phyloP scores from a whole-genome alignment of 208 protist genomes.

The Porcisia deanei region DNA sequence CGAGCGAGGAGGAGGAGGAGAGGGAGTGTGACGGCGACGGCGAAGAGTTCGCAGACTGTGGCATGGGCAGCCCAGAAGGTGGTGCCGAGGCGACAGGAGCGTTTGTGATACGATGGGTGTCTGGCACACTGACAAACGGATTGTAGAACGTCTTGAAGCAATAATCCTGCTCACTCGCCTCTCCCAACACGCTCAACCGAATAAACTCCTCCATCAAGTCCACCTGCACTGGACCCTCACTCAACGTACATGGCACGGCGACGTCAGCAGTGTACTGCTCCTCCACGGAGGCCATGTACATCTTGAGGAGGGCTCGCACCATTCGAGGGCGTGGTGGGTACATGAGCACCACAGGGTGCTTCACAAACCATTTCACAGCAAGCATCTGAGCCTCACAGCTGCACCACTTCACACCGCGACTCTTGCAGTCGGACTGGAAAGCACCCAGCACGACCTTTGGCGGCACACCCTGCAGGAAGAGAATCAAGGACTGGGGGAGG shows the following conservation, averaged over 20 bases:
- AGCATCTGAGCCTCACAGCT: slow-evolving; percentile 46
- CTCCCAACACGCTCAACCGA: slow-evolving; percentile 26
- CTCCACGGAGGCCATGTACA: slow-evolving; percentile 68
- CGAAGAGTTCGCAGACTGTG: background rate
- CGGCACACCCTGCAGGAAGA: slow-evolving; percentile 72
- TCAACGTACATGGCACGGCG: slow-evolving; percentile 1
- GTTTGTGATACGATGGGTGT: slow-evolving; percentile 7
- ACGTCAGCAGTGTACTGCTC: slow-evolving; percentile 26
- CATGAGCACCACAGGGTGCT: slow-evolving; percentile 49
- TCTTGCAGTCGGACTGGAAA: slow-evolving; percentile 64
- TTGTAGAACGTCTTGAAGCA: slow-evolving; percentile 83
- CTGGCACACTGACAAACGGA: slow-evolving; percentile 23
- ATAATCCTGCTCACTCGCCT: slow-evolving; percentile 19
- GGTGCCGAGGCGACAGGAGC: background rate
- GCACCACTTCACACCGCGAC: slow-evolving; percentile 55
- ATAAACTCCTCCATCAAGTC: slow-evolving; percentile 76
- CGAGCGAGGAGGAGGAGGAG: background rate
- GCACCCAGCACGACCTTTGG: slow-evolving; percentile 53
- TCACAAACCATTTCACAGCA: slow-evolving; percentile 54
- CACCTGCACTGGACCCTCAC: slow-evolving; percentile 45
- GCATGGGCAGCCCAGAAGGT: slow-evolving; percentile 2
- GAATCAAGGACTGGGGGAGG: slow-evolving; percentile 56
- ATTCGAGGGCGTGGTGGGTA: slow-evolving; percentile 60
- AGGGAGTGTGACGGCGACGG: slow-evolving; percentile 7
- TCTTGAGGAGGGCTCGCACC: slow-evolving; percentile 60